A percentile compares a stretch with the other conserved stretches of the same genome.
phyloP scores from a whole-genome alignment of 768 basidiomycete species.

The Mycena floridula region DNA sequence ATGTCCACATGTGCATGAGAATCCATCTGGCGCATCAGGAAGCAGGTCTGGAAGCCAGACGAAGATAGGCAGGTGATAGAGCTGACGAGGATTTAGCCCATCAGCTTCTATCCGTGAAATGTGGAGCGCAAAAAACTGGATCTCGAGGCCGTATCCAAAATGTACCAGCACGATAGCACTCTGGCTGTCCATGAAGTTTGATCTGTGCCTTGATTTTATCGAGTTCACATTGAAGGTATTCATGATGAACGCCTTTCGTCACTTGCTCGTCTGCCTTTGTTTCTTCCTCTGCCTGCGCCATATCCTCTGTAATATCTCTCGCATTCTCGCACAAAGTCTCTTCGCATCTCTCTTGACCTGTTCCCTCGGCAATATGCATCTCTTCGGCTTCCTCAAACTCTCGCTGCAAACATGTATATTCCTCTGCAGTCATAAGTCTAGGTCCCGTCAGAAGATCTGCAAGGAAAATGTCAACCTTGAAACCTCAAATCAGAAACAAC shows the following conservation, averaged over 20 bases:
- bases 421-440: too few species aligned
- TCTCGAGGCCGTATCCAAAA: conserved; percentile 8
- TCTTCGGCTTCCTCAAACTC: too few species aligned
- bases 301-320: too few species aligned
- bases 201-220: conserved; percentile 5
- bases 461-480: too few species aligned
- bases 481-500: too few species aligned
- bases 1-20: conserved; percentile 8
- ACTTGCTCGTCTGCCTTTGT: neutral
- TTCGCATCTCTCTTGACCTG: too few species aligned
- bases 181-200: conserved; percentile 2
- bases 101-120: conserved; percentile 1
- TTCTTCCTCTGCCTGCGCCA: neutral
- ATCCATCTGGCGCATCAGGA: conserved; percentile 9
- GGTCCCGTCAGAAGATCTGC: too few species aligned
- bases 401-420: too few species aligned
- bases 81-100: conserved; percentile 2
- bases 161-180: conserved; percentile 2
- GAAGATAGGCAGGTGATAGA: conserved; percentile 8
- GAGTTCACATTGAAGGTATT: conserved; percentile 4
- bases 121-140: conserved; percentile 7
- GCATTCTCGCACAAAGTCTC: too few species aligned
- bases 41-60: conserved; percentile 10
- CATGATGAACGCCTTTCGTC: neutral
- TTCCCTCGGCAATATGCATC: too few species aligned